Evolutionary conservation across 352 stramenopile genomes (phyloP).

Genomic region (Pythium volutum): DNA sequence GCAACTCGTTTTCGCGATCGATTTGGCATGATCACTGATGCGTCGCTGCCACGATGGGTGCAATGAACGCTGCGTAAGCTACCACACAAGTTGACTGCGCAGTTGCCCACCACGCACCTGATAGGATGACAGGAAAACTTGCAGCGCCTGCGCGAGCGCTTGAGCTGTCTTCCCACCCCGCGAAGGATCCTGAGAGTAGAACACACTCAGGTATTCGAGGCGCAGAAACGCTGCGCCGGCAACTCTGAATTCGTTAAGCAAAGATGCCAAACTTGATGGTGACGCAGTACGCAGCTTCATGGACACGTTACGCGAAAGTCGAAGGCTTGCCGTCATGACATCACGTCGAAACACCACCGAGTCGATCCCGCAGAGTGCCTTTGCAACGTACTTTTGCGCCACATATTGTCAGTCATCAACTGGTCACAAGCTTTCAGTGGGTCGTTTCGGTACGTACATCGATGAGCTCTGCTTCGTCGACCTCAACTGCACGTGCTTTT

Average conservation of each 20-base stretch:
- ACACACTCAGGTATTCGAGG: constrained; percentile 61
- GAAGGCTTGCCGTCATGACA: constrained; percentile 35
- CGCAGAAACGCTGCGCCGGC: constrained; percentile 53
- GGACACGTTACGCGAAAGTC: constrained; percentile 36
- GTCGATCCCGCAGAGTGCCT: constrained; percentile 58
- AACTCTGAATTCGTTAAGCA: constrained; percentile 56
- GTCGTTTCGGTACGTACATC: constrained; percentile 33
- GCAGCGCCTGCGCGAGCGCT: constrained; percentile 48
- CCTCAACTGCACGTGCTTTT: constrained; percentile 26
- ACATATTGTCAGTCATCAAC: neutral
- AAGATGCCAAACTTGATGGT: constrained; percentile 34
- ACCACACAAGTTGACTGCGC: neutral
- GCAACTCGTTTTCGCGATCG: neutral
- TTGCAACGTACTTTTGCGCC: constrained; percentile 44
- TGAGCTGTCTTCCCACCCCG: constrained; percentile 66
- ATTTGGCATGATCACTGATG: neutral
- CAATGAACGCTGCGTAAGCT: neutral
- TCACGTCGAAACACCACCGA: constrained; percentile 55
- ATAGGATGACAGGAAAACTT: constrained; percentile 46
- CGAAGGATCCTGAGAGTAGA: constrained; percentile 56
- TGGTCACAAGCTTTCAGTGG: neutral
- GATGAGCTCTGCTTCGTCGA: constrained; percentile 55
- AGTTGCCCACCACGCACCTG: constrained; percentile 32
- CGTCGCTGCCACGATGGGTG: neutral
- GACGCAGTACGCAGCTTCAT: constrained; percentile 46